A percentile compares a stretch with the other conserved stretches of the same genome.
Evolutionary conservation across 495 filamentous ascomycete genomes (phyloP).

Genomic region (Podospora appendiculata): DNA sequence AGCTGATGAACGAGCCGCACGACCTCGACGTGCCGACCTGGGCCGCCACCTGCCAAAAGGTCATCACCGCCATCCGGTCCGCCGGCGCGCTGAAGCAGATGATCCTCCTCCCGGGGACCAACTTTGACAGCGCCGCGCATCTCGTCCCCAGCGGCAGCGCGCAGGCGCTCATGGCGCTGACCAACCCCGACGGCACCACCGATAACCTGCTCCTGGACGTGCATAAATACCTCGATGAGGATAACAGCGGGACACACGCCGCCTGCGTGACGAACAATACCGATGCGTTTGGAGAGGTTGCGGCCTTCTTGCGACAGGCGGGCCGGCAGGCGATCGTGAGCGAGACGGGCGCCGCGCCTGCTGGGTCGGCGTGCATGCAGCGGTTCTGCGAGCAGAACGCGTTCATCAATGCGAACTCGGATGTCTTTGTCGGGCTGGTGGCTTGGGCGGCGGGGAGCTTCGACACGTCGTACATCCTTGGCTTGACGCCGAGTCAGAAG

Average conservation of each 20-base stretch:
- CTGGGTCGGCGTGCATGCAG: slow-evolving; percentile 22
- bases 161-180: slow-evolving; percentile 41
- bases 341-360: slow-evolving; percentile 43
- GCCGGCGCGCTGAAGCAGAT: slow-evolving; percentile 51
- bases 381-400: slow-evolving; percentile 40
- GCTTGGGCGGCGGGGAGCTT: slow-evolving; percentile 44
- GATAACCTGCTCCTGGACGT: slow-evolving; percentile 49
- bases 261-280: slow-evolving; percentile 47
- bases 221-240: slow-evolving; percentile 47
- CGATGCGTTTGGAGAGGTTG: slow-evolving; percentile 38
- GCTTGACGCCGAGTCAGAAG: slow-evolving; percentile 34
- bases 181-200: slow-evolving; percentile 45
- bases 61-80: slow-evolving; percentile 49
- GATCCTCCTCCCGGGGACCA: slow-evolving; percentile 40
- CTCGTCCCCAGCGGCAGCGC: slow-evolving; percentile 37
- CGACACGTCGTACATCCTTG: slow-evolving; percentile 35
- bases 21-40: slow-evolving; percentile 39
- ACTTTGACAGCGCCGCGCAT: slow-evolving; percentile 40
- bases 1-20: slow-evolving; percentile 59
- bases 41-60: slow-evolving; percentile 47
- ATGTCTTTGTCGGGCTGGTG: slow-evolving; percentile 45
- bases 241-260: slow-evolving; percentile 45
- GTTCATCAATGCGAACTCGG: slow-evolving; percentile 40
- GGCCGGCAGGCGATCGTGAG: slow-evolving; percentile 44
- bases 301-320: slow-evolving; percentile 38